Conservation (phyloP, 352 stramenopile species). For the Albugo laibachii region DNA sequence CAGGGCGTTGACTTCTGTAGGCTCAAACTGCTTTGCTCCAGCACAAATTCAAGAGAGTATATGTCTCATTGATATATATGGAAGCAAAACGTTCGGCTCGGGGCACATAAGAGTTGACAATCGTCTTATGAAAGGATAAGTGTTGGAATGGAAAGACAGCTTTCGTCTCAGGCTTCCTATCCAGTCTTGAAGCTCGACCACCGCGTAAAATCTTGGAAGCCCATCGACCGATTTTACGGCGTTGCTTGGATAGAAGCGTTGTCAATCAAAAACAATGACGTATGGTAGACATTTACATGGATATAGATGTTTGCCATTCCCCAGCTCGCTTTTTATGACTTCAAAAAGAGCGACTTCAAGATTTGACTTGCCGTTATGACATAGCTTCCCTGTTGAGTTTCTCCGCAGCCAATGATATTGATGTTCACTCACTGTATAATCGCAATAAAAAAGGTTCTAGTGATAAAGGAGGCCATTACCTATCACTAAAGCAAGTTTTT, state of each 20-base stretch:
- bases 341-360: constrained; percentile 57
- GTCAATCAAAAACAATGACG: background rate
- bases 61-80: no score
- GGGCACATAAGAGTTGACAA: no score
- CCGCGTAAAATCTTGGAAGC: constrained; percentile 69
- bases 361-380: constrained; percentile 72
- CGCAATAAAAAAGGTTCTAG: background rate
- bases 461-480: constrained; percentile 12
- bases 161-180: constrained; percentile 16
- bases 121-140: no score
- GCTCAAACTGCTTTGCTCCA: no score
- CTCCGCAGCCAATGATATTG: constrained; percentile 60
- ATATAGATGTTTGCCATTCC: constrained; percentile 61
- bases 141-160: no score
- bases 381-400: constrained; percentile 70
- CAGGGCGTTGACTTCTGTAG: no score
- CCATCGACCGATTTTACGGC: constrained; percentile 68
- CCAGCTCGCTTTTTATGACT: constrained; percentile 67
- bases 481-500: constrained; percentile 66
- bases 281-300: constrained; percentile 31
- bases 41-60: no score
- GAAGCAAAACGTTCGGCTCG: no score
- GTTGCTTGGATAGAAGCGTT: constrained; percentile 16
- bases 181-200: constrained; percentile 42
- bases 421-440: constrained; percentile 35